Percentiles rank a stretch among this genome's conserved stretches.
Evolutionary conservation across 345 rosid genomes (phyloP).

Genomic region (Brassica cretica): DNA sequence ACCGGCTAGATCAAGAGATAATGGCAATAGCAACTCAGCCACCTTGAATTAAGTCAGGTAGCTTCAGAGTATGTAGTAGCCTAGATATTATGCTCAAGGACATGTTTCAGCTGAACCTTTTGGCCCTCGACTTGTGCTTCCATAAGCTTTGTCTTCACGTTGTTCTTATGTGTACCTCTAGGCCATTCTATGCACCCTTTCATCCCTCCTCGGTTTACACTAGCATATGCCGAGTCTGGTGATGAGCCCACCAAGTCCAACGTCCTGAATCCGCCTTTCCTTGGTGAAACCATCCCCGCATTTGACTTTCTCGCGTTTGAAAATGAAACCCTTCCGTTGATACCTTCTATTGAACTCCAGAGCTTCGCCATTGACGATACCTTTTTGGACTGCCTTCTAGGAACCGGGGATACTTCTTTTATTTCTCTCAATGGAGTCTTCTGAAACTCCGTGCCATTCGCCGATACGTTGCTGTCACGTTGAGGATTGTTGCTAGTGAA

Average conservation of each 20-base stretch:
- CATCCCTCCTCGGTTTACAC: conserved; percentile 66
- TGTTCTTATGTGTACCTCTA: conserved; percentile 67
- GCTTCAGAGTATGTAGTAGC: background rate
- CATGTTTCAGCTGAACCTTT: conserved; percentile 80
- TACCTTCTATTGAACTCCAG: conserved; percentile 62
- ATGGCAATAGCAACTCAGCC: background rate
- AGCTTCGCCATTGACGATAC: conserved; percentile 74
- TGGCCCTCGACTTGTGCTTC: conserved; percentile 84
- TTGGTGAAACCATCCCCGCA: conserved; percentile 53
- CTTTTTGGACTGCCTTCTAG: conserved; percentile 56
- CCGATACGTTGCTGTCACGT: conserved; percentile 51
- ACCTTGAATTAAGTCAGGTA: background rate
- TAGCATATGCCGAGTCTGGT: conserved; percentile 64
- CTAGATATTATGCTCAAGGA: conserved; percentile 79
- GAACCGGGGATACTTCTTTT: conserved; percentile 62
- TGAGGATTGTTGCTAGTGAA: conserved; percentile 50
- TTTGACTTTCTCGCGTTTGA: conserved; percentile 70
- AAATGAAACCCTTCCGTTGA: conserved; percentile 64
- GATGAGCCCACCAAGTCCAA: conserved; percentile 55
- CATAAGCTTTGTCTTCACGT: conserved; percentile 81
- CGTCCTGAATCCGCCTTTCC: conserved; percentile 57
- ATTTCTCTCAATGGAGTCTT: conserved; percentile 57
- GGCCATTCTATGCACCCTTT: conserved; percentile 98
- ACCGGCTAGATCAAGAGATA: background rate
- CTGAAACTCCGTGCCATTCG: conserved; percentile 61